Evolutionary conservation across 2,329 filamentous ascomycete genomes (phyloP).

Genomic region (Pseudogymnoascus sp.): DNA sequence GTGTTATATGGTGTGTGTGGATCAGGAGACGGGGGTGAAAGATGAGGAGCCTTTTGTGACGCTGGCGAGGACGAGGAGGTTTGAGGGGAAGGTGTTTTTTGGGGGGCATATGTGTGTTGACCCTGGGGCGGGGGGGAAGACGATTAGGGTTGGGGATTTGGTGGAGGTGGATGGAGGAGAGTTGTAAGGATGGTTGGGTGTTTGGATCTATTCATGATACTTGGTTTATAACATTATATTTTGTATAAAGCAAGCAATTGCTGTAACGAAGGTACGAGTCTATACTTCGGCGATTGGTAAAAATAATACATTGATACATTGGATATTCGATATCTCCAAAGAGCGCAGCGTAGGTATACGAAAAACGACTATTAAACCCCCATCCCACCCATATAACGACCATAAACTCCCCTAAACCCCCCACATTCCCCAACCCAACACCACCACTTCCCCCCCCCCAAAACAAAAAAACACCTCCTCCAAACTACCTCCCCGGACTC

Average conservation of each 20-base stretch:
- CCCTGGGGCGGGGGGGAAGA: constrained; percentile 19
- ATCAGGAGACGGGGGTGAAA: constrained; percentile 71
- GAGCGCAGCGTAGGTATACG: not conserved
- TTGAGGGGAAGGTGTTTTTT: constrained; percentile 81
- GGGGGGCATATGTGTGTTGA: constrained; percentile 65
- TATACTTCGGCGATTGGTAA: not conserved
- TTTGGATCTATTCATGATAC: not conserved
- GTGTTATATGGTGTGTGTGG: constrained; percentile 94
- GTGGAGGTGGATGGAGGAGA: constrained; percentile 18
- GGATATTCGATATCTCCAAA: not conserved
- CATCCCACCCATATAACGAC: not conserved
- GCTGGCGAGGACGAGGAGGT: constrained; percentile 74
- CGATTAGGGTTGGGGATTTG: constrained; percentile 40
- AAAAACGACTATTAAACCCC: not conserved
- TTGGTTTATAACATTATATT: not conserved
- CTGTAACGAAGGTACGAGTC: not conserved
- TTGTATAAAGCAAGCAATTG: not conserved
- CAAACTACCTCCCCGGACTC: not conserved
- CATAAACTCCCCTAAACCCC: not conserved
- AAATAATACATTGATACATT: not conserved
- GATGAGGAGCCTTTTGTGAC: constrained; percentile 83
- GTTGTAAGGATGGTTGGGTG: not conserved
- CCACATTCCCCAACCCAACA: not conserved
- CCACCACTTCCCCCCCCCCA: not conserved
- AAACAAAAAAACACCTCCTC: not conserved